Conservation (phyloP, 176 grass and related monocot genomes). For the Musa beccarii region DNA sequence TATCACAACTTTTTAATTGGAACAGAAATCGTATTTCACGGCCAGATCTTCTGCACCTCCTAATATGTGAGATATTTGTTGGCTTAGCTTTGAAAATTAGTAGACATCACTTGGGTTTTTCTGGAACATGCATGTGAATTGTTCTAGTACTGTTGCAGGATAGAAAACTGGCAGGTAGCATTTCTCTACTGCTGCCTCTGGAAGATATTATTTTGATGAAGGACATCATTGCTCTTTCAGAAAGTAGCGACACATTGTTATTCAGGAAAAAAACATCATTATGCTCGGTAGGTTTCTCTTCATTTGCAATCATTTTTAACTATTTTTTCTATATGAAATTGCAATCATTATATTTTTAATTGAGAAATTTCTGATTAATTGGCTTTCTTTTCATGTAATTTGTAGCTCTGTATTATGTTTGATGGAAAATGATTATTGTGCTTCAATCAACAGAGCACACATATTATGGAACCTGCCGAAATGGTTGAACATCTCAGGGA, state of each 20-base stretch:
- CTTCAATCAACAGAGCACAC: conserved; percentile 33
- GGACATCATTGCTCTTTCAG: conserved; percentile 17
- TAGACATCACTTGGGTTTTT: not conserved
- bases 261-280: conserved; percentile 25
- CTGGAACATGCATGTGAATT: not conserved
- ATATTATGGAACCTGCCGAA: conserved; percentile 49
- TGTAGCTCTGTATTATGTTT: not conserved
- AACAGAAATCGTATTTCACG: not conserved
- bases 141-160: not conserved
- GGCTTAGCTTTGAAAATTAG: not conserved
- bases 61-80: not conserved
- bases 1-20: not conserved
- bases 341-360: conserved; percentile 4
- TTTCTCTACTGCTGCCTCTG: conserved; percentile 24
- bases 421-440: not conserved
- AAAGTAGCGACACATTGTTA: conserved; percentile 17
- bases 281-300: conserved; percentile 47
- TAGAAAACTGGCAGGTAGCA: conserved; percentile 21
- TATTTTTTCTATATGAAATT: conserved; percentile 15
- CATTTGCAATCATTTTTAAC: not conserved
- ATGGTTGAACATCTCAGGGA: conserved; percentile 88
- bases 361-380: not conserved
- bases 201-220: conserved; percentile 32
- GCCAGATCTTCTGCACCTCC: not conserved
- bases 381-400: not conserved